Conservation (phyloP, 352 stramenopile species). For the Phytophthora agathidicida region DNA sequence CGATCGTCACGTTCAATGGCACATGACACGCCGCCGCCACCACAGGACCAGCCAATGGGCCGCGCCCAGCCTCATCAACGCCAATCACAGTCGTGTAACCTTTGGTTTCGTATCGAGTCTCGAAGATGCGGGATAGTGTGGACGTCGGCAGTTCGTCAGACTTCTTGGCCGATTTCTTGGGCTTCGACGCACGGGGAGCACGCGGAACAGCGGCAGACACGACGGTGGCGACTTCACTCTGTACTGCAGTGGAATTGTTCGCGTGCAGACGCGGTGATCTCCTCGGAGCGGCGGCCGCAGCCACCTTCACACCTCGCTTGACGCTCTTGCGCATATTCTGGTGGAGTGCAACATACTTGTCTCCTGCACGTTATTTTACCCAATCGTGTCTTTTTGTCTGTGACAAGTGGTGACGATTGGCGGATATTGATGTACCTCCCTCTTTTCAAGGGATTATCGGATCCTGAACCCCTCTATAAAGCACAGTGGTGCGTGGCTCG, state of each 20-base stretch:
- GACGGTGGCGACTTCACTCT: neutral
- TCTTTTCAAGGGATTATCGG: conserved; percentile 15
- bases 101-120: conserved; percentile 51
- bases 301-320: conserved; percentile 33
- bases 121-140: conserved; percentile 65
- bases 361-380: conserved; percentile 29
- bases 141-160: neutral
- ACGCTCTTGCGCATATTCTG: conserved; percentile 29
- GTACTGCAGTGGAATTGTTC: conserved; percentile 1
- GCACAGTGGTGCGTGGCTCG: conserved; percentile 27
- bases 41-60: conserved; percentile 93
- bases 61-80: conserved; percentile 96
- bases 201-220: neutral
- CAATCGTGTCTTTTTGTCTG: conserved; percentile 24
- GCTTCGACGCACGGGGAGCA: conserved; percentile 13
- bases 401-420: conserved; percentile 22
- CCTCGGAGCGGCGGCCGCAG: conserved; percentile 11
- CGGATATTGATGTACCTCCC: conserved; percentile 17
- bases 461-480: conserved; percentile 8
- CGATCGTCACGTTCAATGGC: conserved; percentile 78
- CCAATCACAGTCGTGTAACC: conserved; percentile 88
- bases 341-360: conserved; percentile 10
- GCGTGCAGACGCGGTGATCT: conserved; percentile 34
- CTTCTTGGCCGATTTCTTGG: conserved; percentile 19
- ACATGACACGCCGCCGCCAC: conserved; percentile 80